phyloP scores from a whole-genome alignment of 2,329 filamentous ascomycete genomes.

The Pseudogymnoascus sp. region DNA sequence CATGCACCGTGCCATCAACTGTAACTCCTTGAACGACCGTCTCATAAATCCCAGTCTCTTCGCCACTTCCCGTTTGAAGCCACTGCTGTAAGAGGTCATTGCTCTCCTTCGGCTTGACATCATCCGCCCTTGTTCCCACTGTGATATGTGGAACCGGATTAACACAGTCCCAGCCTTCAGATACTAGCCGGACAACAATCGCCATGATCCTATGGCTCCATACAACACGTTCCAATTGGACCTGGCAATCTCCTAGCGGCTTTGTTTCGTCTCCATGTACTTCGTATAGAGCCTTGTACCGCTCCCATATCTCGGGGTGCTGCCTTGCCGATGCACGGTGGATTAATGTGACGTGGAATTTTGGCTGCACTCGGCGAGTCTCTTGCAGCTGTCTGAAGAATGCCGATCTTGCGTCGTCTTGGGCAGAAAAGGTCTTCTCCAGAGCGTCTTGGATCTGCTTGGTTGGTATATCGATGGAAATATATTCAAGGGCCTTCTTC shows the following conservation, averaged over 20 bases:
- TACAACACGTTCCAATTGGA: conserved; percentile 64
- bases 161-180: conserved; percentile 58
- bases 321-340: conserved; percentile 61
- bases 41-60: conserved; percentile 27
- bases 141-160: conserved; percentile 85
- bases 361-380: conserved; percentile 66
- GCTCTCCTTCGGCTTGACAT: conserved; percentile 88
- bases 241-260: conserved; percentile 55
- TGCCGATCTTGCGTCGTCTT: conserved; percentile 44
- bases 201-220: conserved; percentile 88
- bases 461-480: conserved; percentile 49
- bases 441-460: conserved; percentile 51
- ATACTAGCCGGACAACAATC: conserved; percentile 69
- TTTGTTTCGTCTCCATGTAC: conserved; percentile 38
- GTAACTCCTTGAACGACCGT: conserved; percentile 23
- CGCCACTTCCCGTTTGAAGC: conserved; percentile 51
- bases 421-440: conserved; percentile 59
- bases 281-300: conserved; percentile 55
- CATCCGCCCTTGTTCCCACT: conserved; percentile 66
- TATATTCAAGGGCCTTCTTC: conserved; percentile 56
- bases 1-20: conserved; percentile 26
- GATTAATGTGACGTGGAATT: conserved; percentile 91
- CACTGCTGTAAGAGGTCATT: conserved; percentile 75
- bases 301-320: conserved; percentile 66
- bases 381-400: conserved; percentile 73